Evolutionary conservation across 805 yeast genomes (phyloP).

Genomic region (Metschnikowia hibisci): DNA sequence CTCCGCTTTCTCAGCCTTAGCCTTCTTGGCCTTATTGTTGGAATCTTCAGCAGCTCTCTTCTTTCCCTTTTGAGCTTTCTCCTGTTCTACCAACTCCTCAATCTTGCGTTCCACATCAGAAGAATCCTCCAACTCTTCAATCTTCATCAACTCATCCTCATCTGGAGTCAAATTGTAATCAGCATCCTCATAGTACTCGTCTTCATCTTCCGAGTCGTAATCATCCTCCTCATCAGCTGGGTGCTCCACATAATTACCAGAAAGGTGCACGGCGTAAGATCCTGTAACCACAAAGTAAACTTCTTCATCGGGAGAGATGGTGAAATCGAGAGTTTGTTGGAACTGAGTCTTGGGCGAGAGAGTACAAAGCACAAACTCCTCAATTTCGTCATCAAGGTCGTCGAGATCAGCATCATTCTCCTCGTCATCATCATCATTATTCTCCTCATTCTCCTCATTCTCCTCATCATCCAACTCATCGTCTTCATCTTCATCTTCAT

Average conservation of each 20-base stretch:
- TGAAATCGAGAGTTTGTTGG: constrained; percentile 89
- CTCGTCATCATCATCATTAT: constrained; percentile 45
- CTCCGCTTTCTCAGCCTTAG: constrained; percentile 2
- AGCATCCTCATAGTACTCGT: constrained; percentile 45
- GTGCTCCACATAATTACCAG: constrained; percentile 95
- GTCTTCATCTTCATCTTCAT: constrained; percentile 19
- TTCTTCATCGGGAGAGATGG: constrained; percentile 91
- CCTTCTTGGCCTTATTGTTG: constrained; percentile 24
- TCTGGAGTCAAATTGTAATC: constrained; percentile 72
- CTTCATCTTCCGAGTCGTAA: constrained; percentile 22
- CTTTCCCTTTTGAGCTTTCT: constrained; percentile 28
- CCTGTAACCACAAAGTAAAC: constrained; percentile 94
- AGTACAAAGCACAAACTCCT: constrained; percentile 84
- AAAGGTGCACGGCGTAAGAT: constrained; percentile 85
- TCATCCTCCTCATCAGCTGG: constrained; percentile 77
- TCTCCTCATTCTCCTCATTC: constrained; percentile 51
- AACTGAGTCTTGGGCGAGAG: constrained; percentile 77
- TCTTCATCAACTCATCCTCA: constrained; percentile 63
- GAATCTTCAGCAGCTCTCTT: constrained; percentile 35
- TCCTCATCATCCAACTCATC: constrained; percentile 33
- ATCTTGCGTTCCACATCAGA: constrained; percentile 70
- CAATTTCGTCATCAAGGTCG: constrained; percentile 70
- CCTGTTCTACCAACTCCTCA: constrained; percentile 69
- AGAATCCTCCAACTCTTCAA: constrained; percentile 63
- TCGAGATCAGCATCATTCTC: constrained; percentile 57